These are phyloP conservation scores for Tarenaya hassleriana DNA, from an alignment of 345 rosid species.

Conservation along the genomic window DNA sequence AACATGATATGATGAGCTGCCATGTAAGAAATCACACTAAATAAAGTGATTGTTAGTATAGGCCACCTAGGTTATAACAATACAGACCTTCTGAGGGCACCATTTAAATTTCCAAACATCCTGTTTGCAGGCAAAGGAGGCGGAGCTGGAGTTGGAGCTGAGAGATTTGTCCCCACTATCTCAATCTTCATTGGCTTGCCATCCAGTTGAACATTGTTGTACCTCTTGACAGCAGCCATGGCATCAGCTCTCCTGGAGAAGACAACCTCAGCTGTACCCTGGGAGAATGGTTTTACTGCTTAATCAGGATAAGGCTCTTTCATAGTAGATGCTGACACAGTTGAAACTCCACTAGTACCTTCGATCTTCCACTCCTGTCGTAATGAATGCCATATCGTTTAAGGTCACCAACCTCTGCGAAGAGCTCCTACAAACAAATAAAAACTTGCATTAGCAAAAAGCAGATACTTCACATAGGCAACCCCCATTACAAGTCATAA, in stretches of 20 bases:
- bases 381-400: conserved; percentile 56
- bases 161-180: conserved; percentile 46
- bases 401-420: conserved; percentile 64
- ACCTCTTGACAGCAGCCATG: conserved; percentile 58
- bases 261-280: conserved; percentile 74
- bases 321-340: not conserved
- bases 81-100: not conserved
- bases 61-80: not conserved
- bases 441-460: not conserved
- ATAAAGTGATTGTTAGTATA: too few relatives aligned
- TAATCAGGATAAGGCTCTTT: conserved; percentile 12
- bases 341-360: conserved; percentile 39
- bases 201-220: conserved; percentile 63
- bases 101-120: conserved; percentile 32
- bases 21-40: not conserved
- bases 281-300: not conserved
- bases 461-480: not conserved
- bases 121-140: conserved; percentile 29
- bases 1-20: too few relatives aligned
- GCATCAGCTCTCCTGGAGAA: conserved; percentile 47
- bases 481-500: too few relatives aligned
- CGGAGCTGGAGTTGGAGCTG: conserved; percentile 24
- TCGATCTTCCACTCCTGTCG: conserved; percentile 70
- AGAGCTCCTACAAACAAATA: conserved; percentile 48
- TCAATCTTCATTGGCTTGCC: conserved; percentile 69